A percentile compares a stretch with the other conserved stretches of the same genome.
Conservation (phyloP, 257 asterid genomes). For the Primulina tabacum region DNA sequence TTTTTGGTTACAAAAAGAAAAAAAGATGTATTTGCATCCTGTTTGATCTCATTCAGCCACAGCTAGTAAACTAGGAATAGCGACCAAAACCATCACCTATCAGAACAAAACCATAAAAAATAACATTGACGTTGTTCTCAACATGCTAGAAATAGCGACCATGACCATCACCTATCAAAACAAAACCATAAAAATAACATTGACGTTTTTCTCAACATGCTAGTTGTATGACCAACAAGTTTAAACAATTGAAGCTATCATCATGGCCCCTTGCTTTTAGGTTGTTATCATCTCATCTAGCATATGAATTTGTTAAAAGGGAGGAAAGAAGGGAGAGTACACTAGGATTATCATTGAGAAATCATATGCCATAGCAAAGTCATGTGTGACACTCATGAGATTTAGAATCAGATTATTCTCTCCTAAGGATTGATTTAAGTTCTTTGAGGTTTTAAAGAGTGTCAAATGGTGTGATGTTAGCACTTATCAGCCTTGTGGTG, state of each 20-base stretch:
- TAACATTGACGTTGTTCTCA: background rate
- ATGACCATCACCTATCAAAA: background rate
- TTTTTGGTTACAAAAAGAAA: background rate
- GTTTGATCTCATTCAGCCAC: background rate
- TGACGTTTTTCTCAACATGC: too few species aligned
- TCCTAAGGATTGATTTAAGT: background rate
- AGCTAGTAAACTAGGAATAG: background rate
- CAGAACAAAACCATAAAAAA: background rate
- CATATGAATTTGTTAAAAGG: background rate
- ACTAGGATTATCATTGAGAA: conserved; percentile 1
- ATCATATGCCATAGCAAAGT: background rate
- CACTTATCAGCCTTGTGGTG: background rate
- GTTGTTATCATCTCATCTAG: conserved; percentile 2
- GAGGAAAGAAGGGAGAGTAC: background rate
- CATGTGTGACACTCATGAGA: background rate
- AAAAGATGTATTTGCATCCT: background rate
- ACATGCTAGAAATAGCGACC: background rate
- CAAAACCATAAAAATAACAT: background rate
- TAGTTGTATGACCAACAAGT: background rate
- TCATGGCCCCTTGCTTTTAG: background rate
- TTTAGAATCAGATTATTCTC: conserved; percentile 3
- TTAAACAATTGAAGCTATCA: background rate
- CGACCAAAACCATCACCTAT: background rate
- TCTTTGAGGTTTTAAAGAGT: background rate
- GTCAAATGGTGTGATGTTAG: background rate